phyloP scores from a whole-genome alignment of 768 basidiomycete species.

The Collybiopsis luxurians region DNA sequence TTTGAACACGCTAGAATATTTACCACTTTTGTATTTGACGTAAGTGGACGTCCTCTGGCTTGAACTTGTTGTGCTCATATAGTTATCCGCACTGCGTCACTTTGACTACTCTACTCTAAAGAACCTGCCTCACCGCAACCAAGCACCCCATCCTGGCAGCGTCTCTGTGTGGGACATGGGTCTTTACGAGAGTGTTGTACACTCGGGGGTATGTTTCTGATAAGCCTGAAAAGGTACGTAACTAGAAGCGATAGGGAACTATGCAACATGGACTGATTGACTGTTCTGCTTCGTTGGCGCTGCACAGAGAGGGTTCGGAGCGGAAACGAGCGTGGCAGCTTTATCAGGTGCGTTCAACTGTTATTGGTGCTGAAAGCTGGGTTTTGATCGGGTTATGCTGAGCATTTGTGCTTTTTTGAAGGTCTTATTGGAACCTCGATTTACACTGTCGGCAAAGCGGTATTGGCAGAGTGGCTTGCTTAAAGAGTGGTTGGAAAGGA shows the following conservation, averaged over 20 bases:
- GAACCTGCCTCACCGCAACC: constrained; percentile 1
- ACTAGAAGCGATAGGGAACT: no score
- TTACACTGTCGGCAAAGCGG: not conserved
- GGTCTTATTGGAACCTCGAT: not conserved
- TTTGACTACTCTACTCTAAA: not conserved
- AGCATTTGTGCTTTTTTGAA: not conserved
- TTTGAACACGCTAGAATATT: constrained; percentile 20
- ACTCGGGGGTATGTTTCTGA: constrained; percentile 1
- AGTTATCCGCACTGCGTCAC: not conserved
- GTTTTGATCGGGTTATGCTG: not conserved
- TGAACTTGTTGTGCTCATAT: no score
- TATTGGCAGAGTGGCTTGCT: not conserved
- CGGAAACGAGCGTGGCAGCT: not conserved
- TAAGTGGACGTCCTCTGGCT: not conserved
- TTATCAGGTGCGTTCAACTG: not conserved
- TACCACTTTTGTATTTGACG: not conserved
- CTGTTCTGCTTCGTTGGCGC: no score
- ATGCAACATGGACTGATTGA: no score
- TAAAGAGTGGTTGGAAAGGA: no score
- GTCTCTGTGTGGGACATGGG: constrained; percentile 2
- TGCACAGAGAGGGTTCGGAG: not conserved
- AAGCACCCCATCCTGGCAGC: constrained; percentile 5
- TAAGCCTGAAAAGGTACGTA: constrained; percentile 2
- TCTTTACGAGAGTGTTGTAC: not conserved
- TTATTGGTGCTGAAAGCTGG: not conserved